Evolutionary conservation across 2,329 filamentous ascomycete species (phyloP).

Genomic region (Botrytis fragariae): DNA sequence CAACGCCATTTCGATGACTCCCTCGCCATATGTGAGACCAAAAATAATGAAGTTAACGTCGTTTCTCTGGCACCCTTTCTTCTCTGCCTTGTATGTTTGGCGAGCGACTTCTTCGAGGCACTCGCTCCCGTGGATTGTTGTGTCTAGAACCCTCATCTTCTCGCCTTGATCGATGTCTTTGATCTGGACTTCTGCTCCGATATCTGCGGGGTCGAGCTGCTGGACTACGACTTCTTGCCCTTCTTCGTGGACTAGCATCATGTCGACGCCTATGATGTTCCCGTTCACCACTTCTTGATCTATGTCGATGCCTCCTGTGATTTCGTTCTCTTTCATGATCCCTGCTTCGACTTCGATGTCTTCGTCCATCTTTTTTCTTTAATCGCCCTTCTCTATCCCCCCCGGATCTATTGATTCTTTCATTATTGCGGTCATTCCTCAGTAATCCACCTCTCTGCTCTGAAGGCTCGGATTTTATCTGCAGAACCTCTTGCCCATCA

Average conservation of each 20-base stretch:
- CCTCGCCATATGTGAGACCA: background rate
- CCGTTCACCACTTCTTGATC: slow-evolving; percentile 33
- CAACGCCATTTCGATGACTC: slow-evolving; percentile 7
- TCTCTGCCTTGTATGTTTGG: slow-evolving; percentile 21
- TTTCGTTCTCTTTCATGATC: slow-evolving; percentile 22
- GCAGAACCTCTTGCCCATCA: slow-evolving; percentile 23
- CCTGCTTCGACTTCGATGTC: slow-evolving; percentile 35
- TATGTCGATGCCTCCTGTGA: slow-evolving; percentile 25
- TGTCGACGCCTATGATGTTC: slow-evolving; percentile 28
- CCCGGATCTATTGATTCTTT: slow-evolving; percentile 28
- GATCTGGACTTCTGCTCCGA: slow-evolving; percentile 37
- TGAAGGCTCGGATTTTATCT: slow-evolving; percentile 18
- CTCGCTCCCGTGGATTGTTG: slow-evolving; percentile 7
- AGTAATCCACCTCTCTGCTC: slow-evolving; percentile 29
- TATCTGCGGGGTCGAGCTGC: slow-evolving; percentile 28
- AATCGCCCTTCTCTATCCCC: slow-evolving; percentile 33
- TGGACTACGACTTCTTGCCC: slow-evolving; percentile 33
- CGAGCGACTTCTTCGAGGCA: slow-evolving; percentile 27
- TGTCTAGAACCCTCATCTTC: slow-evolving; percentile 25
- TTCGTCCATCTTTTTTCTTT: slow-evolving; percentile 34
- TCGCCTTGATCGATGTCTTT: slow-evolving; percentile 31
- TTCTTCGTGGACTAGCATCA: slow-evolving; percentile 31
- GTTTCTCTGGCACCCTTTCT: slow-evolving; percentile 10
- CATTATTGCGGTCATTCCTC: slow-evolving; percentile 23
- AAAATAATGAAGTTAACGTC: background rate